Evolutionary conservation across 2,329 filamentous ascomycete genomes (phyloP).

Genomic region (Aureobasidium leucospermi): DNA sequence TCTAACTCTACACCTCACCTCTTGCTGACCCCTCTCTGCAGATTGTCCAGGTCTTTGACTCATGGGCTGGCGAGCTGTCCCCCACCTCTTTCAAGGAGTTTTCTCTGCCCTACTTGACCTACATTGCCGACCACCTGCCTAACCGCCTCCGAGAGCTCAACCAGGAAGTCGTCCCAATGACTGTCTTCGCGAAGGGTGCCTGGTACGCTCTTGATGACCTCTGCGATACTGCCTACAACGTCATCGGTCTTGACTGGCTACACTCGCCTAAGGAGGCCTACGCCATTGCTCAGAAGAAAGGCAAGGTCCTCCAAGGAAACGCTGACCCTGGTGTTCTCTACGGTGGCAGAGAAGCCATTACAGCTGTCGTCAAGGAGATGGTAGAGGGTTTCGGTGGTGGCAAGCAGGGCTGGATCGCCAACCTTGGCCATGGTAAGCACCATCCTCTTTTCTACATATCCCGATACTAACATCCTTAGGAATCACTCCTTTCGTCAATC

Average conservation of each 20-base stretch:
- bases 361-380: constrained; percentile 74
- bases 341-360: constrained; percentile 74
- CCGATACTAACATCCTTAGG: constrained; percentile 43
- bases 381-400: constrained; percentile 75
- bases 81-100: constrained; percentile 78
- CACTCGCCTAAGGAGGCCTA: constrained; percentile 82
- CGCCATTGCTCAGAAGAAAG: constrained; percentile 61
- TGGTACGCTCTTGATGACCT: constrained; percentile 89
- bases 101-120: constrained; percentile 74
- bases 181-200: constrained; percentile 94
- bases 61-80: constrained; percentile 91
- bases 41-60: constrained; percentile 95
- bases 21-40: constrained; percentile 26
- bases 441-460: constrained; percentile 4
- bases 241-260: constrained; percentile 91
- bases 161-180: constrained; percentile 83
- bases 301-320: constrained; percentile 84
- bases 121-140: constrained; percentile 78
- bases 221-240: constrained; percentile 83
- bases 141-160: constrained; percentile 64
- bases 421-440: constrained; percentile 80
- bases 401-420: constrained; percentile 93
- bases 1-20: neutral
- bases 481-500: constrained; percentile 90
- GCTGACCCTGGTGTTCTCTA: constrained; percentile 92